Percentiles rank a stretch among this genome's conserved stretches.
Conservation (phyloP, 495 filamentous ascomycete species). For the Penicillium parvum region DNA sequence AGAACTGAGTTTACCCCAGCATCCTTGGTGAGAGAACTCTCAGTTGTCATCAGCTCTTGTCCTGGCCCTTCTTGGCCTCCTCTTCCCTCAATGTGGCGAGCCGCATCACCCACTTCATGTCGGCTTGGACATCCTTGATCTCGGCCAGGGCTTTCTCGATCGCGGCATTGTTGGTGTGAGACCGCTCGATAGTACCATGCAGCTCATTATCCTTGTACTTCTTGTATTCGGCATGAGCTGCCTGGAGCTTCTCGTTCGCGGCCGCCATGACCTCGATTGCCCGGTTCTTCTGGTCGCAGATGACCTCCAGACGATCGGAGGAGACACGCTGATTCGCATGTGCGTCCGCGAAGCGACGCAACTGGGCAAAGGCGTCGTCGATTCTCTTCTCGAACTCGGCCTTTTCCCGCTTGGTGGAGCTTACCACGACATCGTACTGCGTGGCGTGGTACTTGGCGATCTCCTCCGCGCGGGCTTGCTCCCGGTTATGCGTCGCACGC, state of each 20-base stretch:
- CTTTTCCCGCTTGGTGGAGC: conserved; percentile 54
- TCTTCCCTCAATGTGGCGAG: conserved; percentile 46
- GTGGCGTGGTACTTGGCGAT: conserved; percentile 48
- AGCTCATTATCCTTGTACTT: conserved; percentile 56
- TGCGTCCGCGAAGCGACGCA: conserved; percentile 32
- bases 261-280: conserved; percentile 56
- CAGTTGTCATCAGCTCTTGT: background rate
- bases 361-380: conserved; percentile 27
- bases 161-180: conserved; percentile 48
- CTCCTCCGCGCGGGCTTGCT: conserved; percentile 59
- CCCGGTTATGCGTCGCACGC: conserved; percentile 50
- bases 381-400: conserved; percentile 40
- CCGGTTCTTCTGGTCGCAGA: conserved; percentile 66
- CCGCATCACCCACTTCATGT: conserved; percentile 66
- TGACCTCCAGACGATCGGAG: conserved; percentile 56
- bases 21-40: background rate
- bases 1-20: too few relatives aligned
- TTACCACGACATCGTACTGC: conserved; percentile 68
- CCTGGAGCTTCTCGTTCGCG: conserved; percentile 56
- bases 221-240: conserved; percentile 60
- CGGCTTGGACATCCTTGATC: conserved; percentile 46
- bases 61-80: background rate
- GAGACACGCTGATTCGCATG: conserved; percentile 48
- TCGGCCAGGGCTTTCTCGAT: conserved; percentile 55
- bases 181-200: conserved; percentile 50